Evolutionary conservation across 306 rosid genomes (phyloP).

Genomic region (Castanea sativa): DNA sequence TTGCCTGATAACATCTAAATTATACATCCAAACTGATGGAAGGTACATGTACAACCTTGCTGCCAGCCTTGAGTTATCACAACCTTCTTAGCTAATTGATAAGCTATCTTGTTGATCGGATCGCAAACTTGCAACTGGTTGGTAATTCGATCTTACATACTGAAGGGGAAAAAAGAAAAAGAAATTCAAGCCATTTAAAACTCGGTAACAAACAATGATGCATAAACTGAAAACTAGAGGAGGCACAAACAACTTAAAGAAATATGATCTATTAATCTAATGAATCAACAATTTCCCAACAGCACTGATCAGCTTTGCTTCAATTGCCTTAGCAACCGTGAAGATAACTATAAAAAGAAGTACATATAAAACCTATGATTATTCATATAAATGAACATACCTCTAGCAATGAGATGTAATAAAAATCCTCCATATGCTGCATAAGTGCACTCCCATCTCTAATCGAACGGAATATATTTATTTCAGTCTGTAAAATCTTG

Average conservation of each 20-base stretch:
- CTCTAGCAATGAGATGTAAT: constrained; percentile 85
- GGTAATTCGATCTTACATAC: constrained; percentile 83
- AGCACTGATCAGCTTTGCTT: not conserved
- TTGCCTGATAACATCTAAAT: not conserved
- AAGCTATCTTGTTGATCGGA: constrained; percentile 33
- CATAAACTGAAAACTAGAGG: not conserved
- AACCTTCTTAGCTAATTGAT: constrained; percentile 26
- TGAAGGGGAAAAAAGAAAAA: constrained; percentile 25
- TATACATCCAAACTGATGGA: not conserved
- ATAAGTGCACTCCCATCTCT: constrained; percentile 94
- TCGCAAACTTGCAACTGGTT: constrained; percentile 36
- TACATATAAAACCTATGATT: constrained; percentile 6
- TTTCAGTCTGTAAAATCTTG: constrained; percentile 83
- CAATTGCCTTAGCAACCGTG: not conserved
- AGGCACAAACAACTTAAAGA: not conserved
- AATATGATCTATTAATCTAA: not conserved
- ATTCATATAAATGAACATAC: constrained; percentile 30
- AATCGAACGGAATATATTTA: constrained; percentile 80
- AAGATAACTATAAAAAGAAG: not conserved
- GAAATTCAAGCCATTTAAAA: constrained; percentile 9
- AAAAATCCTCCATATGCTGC: constrained; percentile 99
- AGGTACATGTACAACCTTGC: not conserved
- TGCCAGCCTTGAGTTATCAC: constrained; percentile 5
- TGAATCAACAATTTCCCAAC: constrained; percentile 5
- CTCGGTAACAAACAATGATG: not conserved